Base-by-base conservation (phyloP, 2,329 filamentous ascomycete species). In the Zasmidium angulare region DNA sequence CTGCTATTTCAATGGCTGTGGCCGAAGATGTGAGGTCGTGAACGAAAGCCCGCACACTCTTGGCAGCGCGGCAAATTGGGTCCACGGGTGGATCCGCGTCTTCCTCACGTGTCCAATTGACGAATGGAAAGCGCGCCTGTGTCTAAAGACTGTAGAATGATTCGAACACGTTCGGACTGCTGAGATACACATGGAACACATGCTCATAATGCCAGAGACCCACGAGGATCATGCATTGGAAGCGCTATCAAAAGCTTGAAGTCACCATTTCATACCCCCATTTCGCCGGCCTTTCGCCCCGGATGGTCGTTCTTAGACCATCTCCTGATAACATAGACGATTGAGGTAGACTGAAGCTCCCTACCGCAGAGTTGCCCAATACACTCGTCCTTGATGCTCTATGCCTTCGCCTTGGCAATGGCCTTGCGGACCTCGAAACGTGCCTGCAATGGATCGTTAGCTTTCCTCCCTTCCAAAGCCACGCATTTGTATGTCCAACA, bases 361-460 rank as follows among this genome's bases (percentile, higher is more conserved):
- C 55, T 62, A 55, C 61, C 65, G 62, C 61, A 47, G 50, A 46
- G 21, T 24, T 46, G 20, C n/a, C 36, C 46, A 55, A 58, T 55
- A 52, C 40, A 55, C 19, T 56, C 55, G 52, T 47, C 55, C 26
- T 59, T 55, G 73, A 75, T 70, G 75, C 78, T 79, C 88, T 82
- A n/a, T 74, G 89, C 88, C 84, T 89, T 90, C 82, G 96, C 84
- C 87, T 96, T 96, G 78, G 92, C 91, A 78, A 96, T 85, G 75
- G 91, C 89, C 89, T 97, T 98, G 83, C 89, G 89, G 82, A 96
- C 89, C 86, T 97, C 93, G 84, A 96, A 98, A 79, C 93, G 90
- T 80, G 85, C 84, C 86, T 88, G 71, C 55, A 23, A 19, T 17
- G 4, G 17, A n/a, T 26, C 49, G 52, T 62, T 54, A 57, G 56